Evolutionary conservation across 495 filamentous ascomycete species (phyloP).

Genomic region (Daldinia bambusicola): DNA sequence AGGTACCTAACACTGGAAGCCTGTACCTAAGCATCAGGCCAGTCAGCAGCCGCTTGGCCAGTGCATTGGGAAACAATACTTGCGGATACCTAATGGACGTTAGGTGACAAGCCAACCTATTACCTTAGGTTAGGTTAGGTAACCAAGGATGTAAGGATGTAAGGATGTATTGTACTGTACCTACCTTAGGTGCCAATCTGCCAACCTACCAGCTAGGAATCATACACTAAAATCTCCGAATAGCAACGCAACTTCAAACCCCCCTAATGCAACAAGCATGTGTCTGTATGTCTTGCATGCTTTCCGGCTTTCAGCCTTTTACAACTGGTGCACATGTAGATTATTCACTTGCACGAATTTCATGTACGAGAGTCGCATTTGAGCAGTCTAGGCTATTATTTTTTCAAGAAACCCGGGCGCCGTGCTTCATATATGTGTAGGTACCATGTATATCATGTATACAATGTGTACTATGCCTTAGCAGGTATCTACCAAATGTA

Average conservation of each 20-base stretch:
- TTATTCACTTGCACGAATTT: not conserved
- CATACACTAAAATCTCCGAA: constrained; percentile 23
- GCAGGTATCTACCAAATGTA: too few relatives aligned
- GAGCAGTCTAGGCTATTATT: constrained; percentile 6
- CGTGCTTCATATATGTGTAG: not conserved
- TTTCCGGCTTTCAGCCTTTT: not conserved
- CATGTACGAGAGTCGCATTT: constrained; percentile 3
- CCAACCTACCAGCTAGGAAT: constrained; percentile 2
- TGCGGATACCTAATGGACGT: too few relatives aligned
- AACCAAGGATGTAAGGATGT: too few relatives aligned
- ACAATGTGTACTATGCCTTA: constrained; percentile 4
- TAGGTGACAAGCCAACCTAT: too few relatives aligned
- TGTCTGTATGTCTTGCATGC: constrained; percentile 11
- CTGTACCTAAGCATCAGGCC: too few relatives aligned
- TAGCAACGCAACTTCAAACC: constrained; percentile 15
- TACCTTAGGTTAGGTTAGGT: too few relatives aligned
- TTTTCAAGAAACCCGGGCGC: not conserved
- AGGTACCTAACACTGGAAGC: too few relatives aligned
- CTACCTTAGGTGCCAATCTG: too few relatives aligned
- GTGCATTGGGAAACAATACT: too few relatives aligned
- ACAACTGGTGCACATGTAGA: not conserved
- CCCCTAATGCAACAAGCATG: constrained; percentile 26
- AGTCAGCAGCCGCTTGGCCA: constrained; percentile 27
- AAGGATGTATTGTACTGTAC: too few relatives aligned
- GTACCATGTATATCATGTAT: constrained; percentile 10